phyloP scores from a whole-genome alignment of 345 rosid species.

The Mallotus nudiflorus region DNA sequence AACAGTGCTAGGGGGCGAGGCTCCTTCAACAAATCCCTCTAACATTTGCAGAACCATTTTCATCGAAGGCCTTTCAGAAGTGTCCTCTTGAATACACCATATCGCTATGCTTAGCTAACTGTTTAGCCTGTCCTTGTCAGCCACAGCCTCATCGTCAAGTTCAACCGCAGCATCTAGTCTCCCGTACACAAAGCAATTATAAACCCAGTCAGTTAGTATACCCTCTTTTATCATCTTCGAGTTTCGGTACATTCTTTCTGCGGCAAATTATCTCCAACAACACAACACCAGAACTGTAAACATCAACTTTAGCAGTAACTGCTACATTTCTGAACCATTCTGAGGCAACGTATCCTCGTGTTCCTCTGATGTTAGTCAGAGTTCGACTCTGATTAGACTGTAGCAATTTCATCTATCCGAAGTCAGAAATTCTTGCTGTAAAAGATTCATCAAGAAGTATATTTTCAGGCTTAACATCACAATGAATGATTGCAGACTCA shows the following conservation, averaged over 20 bases:
- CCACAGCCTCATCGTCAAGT: slow-evolving; percentile 13
- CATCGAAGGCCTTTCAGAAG: slow-evolving; percentile 23
- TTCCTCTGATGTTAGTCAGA: slow-evolving; percentile 14
- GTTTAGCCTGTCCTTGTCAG: slow-evolving; percentile 14
- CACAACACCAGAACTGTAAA: slow-evolving; percentile 22
- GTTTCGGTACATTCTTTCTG: slow-evolving; percentile 15
- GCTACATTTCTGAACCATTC: slow-evolving; percentile 24
- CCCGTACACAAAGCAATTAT: slow-evolving; percentile 9
- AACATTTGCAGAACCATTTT: slow-evolving; percentile 28
- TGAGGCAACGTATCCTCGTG: slow-evolving; percentile 18
- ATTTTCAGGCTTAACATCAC: slow-evolving; percentile 28
- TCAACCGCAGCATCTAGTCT: slow-evolving; percentile 9
- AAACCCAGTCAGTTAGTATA: slow-evolving; percentile 20
- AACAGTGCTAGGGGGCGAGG: slow-evolving; percentile 3
- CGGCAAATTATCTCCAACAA: slow-evolving; percentile 21
- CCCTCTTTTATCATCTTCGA: not conserved
- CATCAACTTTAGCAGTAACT: slow-evolving; percentile 23
- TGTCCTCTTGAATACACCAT: slow-evolving; percentile 35
- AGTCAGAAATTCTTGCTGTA: slow-evolving; percentile 17
- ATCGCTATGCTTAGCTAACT: slow-evolving; percentile 22
- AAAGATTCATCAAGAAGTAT: slow-evolving; percentile 13
- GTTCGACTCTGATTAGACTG: slow-evolving; percentile 11
- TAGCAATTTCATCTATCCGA: slow-evolving; percentile 19
- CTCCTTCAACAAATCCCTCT: slow-evolving; percentile 22
- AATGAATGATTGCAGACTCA: slow-evolving; percentile 20